Percentiles rank a stretch among this genome's conserved stretches.
These are phyloP conservation scores for Protomyces pachydermus DNA, from an alignment of 1,139 yeast species.

Conservation along the genomic window DNA sequence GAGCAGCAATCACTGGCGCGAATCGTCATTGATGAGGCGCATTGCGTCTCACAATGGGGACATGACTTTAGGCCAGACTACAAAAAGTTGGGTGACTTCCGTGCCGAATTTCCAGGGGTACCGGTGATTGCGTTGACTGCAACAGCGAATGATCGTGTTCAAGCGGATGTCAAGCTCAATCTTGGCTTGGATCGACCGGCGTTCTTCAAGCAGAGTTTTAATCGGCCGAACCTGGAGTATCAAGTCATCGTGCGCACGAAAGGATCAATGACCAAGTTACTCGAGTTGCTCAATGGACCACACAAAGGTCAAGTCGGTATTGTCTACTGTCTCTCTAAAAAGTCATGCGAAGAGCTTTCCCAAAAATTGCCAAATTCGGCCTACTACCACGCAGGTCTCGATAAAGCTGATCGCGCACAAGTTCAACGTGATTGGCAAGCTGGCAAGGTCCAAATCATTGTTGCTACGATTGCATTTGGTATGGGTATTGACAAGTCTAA, in stretches of 20 bases:
- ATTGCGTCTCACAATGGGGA: constrained; percentile 98
- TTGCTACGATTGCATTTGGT: constrained; percentile 97
- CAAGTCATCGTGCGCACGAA: constrained; percentile 64
- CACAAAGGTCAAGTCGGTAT: constrained; percentile 71
- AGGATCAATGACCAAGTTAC: constrained; percentile 51
- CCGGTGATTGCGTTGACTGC: constrained; percentile 98
- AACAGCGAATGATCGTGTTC: constrained; percentile 89
- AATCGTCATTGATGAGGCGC: constrained; percentile 95
- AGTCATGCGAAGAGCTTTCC: constrained; percentile 69
- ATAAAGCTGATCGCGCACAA: constrained; percentile 61
- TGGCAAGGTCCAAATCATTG: constrained; percentile 65
- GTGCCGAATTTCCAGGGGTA: constrained; percentile 64
- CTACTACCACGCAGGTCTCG: constrained; percentile 88
- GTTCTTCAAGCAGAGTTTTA: constrained; percentile 67
- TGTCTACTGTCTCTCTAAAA: constrained; percentile 87
- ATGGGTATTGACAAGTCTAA: constrained; percentile 98
- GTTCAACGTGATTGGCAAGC: constrained; percentile 82
- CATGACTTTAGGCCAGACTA: constrained; percentile 98
- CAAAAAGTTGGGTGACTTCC: constrained; percentile 70
- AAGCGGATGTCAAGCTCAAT: constrained; percentile 77
- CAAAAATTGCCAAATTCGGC: constrained; percentile 38
- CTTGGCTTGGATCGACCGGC: constrained; percentile 54
- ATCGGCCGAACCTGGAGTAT: constrained; percentile 78
- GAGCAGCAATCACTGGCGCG: constrained; percentile 61
- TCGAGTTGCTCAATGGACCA: constrained; percentile 50